Evolutionary conservation across 1,139 yeast species (phyloP).

Genomic region (Suhomyces wounanorum): DNA sequence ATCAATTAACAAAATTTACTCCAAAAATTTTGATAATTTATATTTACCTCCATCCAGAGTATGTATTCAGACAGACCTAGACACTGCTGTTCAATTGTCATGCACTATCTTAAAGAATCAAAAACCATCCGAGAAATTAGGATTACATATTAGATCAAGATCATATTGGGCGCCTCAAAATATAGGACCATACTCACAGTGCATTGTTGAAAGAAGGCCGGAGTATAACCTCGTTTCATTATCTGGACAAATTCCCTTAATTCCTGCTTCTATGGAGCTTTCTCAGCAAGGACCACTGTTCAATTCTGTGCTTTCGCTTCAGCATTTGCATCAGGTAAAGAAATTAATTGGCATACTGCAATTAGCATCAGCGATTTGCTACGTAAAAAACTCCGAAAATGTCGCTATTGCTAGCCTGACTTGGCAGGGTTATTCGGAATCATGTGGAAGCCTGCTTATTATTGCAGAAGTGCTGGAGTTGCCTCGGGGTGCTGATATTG

Average conservation of each 20-base stretch:
- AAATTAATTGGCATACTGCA: conserved; percentile 48
- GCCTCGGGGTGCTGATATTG: conserved; percentile 72
- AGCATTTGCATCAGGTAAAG: conserved; percentile 70
- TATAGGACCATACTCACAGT: conserved; percentile 95
- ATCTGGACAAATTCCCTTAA: conserved; percentile 92
- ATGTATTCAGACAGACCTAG: conserved; percentile 66
- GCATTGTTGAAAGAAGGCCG: conserved; percentile 49
- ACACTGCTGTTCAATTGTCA: conserved; percentile 57
- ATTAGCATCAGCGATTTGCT: conserved; percentile 56
- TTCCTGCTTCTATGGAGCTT: conserved; percentile 69
- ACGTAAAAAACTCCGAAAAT: conserved; percentile 39
- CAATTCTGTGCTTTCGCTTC: conserved; percentile 60
- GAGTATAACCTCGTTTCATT: conserved; percentile 54
- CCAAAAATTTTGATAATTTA: conserved; percentile 52
- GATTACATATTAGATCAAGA: conserved; percentile 86
- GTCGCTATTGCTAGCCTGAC: conserved; percentile 32
- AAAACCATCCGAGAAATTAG: conserved; percentile 43
- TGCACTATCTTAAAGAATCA: conserved; percentile 45
- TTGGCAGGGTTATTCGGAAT: conserved; percentile 39
- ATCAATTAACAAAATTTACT: conserved; percentile 61
- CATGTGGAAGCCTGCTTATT: conserved; percentile 34
- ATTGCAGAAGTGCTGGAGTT: conserved; percentile 61
- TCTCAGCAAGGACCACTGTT: conserved; percentile 20
- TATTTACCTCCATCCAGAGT: conserved; percentile 84
- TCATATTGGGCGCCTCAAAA: conserved; percentile 99